Conservation (phyloP, 1,139 yeast species). For the Kodamaea sp. region DNA sequence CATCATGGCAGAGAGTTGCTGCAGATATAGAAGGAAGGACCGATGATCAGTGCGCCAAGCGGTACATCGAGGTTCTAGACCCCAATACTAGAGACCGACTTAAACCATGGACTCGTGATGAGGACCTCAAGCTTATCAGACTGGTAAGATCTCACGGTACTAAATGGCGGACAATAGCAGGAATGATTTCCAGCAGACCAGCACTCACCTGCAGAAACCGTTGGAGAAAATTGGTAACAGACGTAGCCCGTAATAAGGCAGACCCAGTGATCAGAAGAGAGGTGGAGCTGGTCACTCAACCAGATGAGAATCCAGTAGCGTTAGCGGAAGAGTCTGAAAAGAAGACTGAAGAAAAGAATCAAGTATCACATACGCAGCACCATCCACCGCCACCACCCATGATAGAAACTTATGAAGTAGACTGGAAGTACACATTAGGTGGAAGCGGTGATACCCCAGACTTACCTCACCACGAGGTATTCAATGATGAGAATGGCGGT, state of each 20-base stretch:
- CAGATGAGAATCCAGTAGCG: background rate
- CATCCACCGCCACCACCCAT: background rate
- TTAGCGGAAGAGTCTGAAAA: background rate
- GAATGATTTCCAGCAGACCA: conserved; percentile 75
- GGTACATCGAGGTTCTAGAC: conserved; percentile 86
- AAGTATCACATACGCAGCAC: background rate
- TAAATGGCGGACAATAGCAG: conserved; percentile 83
- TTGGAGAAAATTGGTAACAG: conserved; percentile 85
- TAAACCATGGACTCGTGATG: conserved; percentile 78
- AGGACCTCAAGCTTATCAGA: conserved; percentile 66
- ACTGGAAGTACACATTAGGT: conserved; percentile 37
- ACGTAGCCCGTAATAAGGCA: conserved; percentile 66
- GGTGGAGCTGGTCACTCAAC: conserved; percentile 33
- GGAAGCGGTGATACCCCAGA: conserved; percentile 15
- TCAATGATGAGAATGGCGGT: conserved; percentile 37
- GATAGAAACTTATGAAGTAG: conserved; percentile 17
- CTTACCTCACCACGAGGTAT: conserved; percentile 13
- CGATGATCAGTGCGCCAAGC: conserved; percentile 92
- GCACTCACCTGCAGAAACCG: conserved; percentile 88
- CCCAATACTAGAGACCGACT: conserved; percentile 78
- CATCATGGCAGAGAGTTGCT: conserved; percentile 87
- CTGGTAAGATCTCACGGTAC: conserved; percentile 79
- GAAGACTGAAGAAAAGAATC: background rate
- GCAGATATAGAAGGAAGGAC: conserved; percentile 78
- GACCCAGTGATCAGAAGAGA: conserved; percentile 34